Conservation (phyloP, 305 asterid genomes). For the Fraxinus nigra region DNA sequence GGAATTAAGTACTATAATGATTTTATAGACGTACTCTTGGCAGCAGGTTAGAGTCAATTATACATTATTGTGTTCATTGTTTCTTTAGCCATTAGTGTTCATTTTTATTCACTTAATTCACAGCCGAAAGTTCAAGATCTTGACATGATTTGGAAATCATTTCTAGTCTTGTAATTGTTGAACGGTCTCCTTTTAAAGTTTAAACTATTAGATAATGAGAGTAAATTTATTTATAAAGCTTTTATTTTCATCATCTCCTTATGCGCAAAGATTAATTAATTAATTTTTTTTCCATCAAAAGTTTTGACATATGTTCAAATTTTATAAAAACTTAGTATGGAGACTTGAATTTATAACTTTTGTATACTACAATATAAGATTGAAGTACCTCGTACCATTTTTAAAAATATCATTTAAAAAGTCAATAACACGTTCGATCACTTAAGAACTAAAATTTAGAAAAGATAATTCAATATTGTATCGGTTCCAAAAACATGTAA, state of each 20-base stretch:
- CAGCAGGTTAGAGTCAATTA: slow-evolving; percentile 22
- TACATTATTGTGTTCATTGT: not conserved
- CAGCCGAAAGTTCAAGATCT: not conserved
- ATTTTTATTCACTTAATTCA: not conserved
- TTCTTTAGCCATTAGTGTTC: not conserved
- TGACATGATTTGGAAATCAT: not conserved
- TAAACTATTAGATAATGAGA: too few species aligned
- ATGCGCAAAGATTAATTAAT: not conserved
- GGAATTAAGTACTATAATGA: slow-evolving; percentile 37
- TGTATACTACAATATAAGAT: not conserved
- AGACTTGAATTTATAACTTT: not conserved
- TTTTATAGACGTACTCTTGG: slow-evolving; percentile 33
- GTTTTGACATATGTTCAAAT: too few species aligned
- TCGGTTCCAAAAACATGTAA: too few species aligned
- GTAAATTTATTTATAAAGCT: too few species aligned
- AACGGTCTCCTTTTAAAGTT: not conserved
- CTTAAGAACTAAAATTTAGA: too few species aligned
- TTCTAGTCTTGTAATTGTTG: too few species aligned
- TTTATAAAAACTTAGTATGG: not conserved
- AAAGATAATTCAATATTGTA: too few species aligned
- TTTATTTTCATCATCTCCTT: not conserved
- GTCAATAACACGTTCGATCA: too few species aligned
- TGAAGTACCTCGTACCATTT: not conserved
- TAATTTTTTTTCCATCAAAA: too few species aligned
- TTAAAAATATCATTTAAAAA: too few species aligned